Conservation (phyloP, 345 rosid species). For the Kernera saxatilis region DNA sequence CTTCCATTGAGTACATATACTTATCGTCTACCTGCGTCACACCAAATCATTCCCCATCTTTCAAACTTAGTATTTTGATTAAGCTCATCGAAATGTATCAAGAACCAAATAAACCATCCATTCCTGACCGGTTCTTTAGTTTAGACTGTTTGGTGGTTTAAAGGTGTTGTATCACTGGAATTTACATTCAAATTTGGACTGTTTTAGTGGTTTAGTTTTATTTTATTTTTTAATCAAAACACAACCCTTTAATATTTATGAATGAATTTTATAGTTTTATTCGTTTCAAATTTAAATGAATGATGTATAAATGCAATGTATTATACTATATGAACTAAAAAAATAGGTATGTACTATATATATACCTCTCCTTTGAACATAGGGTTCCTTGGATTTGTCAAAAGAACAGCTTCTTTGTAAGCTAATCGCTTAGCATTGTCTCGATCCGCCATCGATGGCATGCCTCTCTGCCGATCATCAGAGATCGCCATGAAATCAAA, state of each 20-base stretch:
- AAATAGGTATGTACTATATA: no score
- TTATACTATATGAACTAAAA: no score
- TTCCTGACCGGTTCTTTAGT: no score
- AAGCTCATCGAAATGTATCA: neutral
- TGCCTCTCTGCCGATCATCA: slow-evolving; percentile 56
- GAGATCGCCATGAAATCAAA: slow-evolving; percentile 78
- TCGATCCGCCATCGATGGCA: slow-evolving; percentile 67
- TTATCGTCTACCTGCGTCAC: slow-evolving; percentile 82
- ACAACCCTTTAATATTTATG: no score
- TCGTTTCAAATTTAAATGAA: no score
- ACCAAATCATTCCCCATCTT: neutral
- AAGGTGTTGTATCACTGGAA: no score
- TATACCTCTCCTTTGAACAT: slow-evolving; percentile 60
- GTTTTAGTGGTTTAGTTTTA: no score
- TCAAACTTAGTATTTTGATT: neutral
- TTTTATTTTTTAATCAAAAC: no score
- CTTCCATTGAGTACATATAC: slow-evolving; percentile 68
- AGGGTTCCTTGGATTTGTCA: slow-evolving; percentile 52
- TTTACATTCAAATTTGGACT: no score
- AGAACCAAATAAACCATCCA: neutral
- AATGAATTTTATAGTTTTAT: no score
- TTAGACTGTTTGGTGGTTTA: no score
- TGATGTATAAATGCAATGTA: no score
- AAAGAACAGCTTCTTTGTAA: slow-evolving; percentile 81
- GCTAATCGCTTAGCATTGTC: slow-evolving; percentile 44